A percentile compares a stretch with the other conserved stretches of the same genome.
Conservation (phyloP, 257 asterid species). For the Solanum rostratum region DNA sequence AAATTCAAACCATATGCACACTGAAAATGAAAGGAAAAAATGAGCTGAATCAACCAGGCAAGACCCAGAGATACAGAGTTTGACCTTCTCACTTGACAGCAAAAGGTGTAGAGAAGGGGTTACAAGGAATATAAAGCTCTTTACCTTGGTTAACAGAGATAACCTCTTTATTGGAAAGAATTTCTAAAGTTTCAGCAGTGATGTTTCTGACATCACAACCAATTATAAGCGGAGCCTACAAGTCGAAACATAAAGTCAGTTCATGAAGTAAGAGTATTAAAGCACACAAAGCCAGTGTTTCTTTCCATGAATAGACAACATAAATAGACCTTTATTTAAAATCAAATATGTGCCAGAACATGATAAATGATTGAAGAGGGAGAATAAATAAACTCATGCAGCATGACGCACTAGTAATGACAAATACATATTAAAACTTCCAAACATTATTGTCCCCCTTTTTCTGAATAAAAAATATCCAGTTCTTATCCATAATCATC, state of each 20-base stretch:
- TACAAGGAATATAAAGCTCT: neutral
- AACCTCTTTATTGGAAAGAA: constrained; percentile 73
- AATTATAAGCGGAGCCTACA: constrained; percentile 80
- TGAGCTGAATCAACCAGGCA: neutral
- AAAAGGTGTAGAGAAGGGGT: neutral
- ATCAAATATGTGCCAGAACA: neutral
- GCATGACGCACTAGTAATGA: neutral
- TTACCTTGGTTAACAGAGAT: constrained; percentile 88
- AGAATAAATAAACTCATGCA: neutral
- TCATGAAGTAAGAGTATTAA: neutral
- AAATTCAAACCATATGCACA: neutral
- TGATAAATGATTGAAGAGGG: neutral
- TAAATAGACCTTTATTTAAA: neutral
- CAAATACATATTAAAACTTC: neutral
- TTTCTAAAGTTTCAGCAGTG: constrained; percentile 57
- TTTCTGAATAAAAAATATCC: neutral
- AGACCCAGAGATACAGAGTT: neutral
- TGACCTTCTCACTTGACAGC: neutral
- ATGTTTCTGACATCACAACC: constrained; percentile 94
- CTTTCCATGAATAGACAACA: neutral
- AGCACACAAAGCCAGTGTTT: neutral
- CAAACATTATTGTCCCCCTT: neutral
- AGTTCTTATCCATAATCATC: neutral
- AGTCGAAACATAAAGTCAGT: neutral
- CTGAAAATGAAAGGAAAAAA: neutral